Conservation (phyloP, 352 stramenopile species). For the Peronospora belbahrii region DNA sequence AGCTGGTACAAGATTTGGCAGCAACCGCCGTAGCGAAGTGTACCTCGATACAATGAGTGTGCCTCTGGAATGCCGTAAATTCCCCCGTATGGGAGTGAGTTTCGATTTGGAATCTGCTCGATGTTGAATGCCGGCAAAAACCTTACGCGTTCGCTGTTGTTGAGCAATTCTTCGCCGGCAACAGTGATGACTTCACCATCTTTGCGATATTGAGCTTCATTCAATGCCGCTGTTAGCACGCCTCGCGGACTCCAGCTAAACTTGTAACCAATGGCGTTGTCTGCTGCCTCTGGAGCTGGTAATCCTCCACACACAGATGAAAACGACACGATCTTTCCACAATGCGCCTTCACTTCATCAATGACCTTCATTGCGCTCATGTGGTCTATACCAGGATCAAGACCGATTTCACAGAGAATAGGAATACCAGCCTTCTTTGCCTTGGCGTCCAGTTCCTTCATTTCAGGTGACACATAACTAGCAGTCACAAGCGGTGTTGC, state of each 20-base stretch:
- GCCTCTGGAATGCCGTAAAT: constrained; percentile 93
- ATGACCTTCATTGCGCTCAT: constrained; percentile 97
- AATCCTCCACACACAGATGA: constrained; percentile 93
- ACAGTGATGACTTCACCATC: constrained; percentile 83
- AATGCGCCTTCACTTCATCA: constrained; percentile 88
- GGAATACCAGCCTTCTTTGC: constrained; percentile 75
- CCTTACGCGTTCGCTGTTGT: constrained; percentile 71
- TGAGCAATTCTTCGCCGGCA: constrained; percentile 80
- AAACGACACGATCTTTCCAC: constrained; percentile 88
- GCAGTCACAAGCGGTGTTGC: constrained; percentile 89
- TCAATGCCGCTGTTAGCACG: constrained; percentile 90
- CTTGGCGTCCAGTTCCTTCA: constrained; percentile 75
- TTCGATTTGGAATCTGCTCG: constrained; percentile 92
- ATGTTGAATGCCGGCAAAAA: constrained; percentile 89
- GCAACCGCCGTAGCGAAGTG: constrained; percentile 91
- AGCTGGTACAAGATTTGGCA: constrained; percentile 88
- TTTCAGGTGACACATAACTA: constrained; percentile 93
- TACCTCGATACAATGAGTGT: constrained; percentile 90
- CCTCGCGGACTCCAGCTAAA: constrained; percentile 95
- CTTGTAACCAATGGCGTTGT: constrained; percentile 96
- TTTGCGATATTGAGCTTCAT: constrained; percentile 85
- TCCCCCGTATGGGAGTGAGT: constrained; percentile 89
- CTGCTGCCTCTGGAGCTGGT: constrained; percentile 88
- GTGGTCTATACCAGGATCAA: constrained; percentile 96
- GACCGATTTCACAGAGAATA: constrained; percentile 92